Percentiles rank a stretch among this genome's conserved stretches.
These are phyloP conservation scores for Eustoma russellianum DNA, from an alignment of 257 asterid species.

Conservation along the genomic window DNA sequence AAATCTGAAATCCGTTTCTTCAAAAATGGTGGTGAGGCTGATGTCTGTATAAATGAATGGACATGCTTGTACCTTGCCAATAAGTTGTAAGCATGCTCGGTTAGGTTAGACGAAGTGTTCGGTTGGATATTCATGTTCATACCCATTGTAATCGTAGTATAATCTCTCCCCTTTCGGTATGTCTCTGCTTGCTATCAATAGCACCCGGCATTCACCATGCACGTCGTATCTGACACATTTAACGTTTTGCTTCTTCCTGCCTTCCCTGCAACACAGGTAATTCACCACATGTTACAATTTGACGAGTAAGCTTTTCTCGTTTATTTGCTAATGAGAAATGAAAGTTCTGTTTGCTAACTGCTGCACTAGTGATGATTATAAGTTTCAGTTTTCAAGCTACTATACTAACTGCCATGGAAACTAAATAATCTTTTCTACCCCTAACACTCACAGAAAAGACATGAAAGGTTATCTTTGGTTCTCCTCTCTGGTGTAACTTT, in stretches of 20 bases:
- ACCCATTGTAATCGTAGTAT: conserved; percentile 90
- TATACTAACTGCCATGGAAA: too few relatives aligned
- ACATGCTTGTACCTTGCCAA: background rate
- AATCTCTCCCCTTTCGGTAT: conserved; percentile 75
- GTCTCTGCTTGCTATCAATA: conserved; percentile 71
- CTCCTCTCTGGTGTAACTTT: too few relatives aligned
- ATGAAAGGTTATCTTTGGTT: too few relatives aligned
- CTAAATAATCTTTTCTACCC: too few relatives aligned
- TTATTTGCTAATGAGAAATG: background rate
- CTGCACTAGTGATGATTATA: too few relatives aligned
- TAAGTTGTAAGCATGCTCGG: background rate
- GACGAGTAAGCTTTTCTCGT: background rate
- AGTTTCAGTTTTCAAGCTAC: too few relatives aligned
- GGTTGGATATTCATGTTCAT: conserved; percentile 84
- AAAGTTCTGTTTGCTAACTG: background rate
- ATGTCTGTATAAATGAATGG: background rate
- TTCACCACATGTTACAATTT: too few relatives aligned
- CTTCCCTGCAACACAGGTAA: conserved; percentile 43
- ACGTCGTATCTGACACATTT: conserved; percentile 77
- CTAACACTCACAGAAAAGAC: too few relatives aligned
- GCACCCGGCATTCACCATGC: conserved; percentile 64
- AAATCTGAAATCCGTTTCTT: background rate
- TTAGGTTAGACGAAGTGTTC: conserved; percentile 56
- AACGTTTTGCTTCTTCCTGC: conserved; percentile 83
- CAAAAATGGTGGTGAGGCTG: background rate